Percentiles rank a stretch among this genome's conserved stretches.
Conservation (phyloP, 2,329 filamentous ascomycete genomes). For the Trichoderma cornu-damae region DNA sequence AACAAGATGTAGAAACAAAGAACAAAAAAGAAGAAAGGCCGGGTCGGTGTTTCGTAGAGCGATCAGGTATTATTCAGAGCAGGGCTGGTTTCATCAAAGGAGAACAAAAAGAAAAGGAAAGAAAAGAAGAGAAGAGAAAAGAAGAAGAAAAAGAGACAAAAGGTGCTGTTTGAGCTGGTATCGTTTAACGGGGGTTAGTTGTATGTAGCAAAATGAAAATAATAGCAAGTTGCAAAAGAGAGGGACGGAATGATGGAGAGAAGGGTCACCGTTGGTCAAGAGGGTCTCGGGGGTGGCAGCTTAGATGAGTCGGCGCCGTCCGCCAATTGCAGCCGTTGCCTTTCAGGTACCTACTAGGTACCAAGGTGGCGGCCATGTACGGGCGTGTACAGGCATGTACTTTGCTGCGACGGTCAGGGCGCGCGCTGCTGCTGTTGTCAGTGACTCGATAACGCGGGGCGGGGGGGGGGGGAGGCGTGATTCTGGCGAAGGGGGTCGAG, state of each 20-base stretch:
- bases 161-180: slow-evolving; percentile 14
- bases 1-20: slow-evolving; percentile 9
- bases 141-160: slow-evolving; percentile 13
- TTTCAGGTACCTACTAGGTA: too few species aligned
- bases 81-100: slow-evolving; percentile 3
- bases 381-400: slow-evolving; percentile 3
- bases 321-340: slow-evolving; percentile 14
- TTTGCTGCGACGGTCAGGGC: slow-evolving; percentile 3
- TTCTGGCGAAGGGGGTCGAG: background rate
- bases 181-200: background rate
- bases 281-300: slow-evolving; percentile 6
- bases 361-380: too few species aligned
- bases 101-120: too few species aligned
- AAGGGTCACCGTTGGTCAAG: slow-evolving; percentile 4
- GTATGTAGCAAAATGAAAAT: slow-evolving; percentile 5
- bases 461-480: slow-evolving; percentile 12
- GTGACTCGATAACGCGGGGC: slow-evolving; percentile 17
- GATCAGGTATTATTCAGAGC: slow-evolving; percentile 14
- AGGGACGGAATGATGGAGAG: slow-evolving; percentile 17
- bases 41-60: background rate
- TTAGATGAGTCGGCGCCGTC: slow-evolving; percentile 15
- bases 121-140: too few species aligned
- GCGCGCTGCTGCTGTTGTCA: too few species aligned
- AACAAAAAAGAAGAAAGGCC: background rate
- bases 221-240: slow-evolving; percentile 9